Evolutionary conservation across 1,139 yeast species (phyloP).

Genomic region (Candida sanyaensis): DNA sequence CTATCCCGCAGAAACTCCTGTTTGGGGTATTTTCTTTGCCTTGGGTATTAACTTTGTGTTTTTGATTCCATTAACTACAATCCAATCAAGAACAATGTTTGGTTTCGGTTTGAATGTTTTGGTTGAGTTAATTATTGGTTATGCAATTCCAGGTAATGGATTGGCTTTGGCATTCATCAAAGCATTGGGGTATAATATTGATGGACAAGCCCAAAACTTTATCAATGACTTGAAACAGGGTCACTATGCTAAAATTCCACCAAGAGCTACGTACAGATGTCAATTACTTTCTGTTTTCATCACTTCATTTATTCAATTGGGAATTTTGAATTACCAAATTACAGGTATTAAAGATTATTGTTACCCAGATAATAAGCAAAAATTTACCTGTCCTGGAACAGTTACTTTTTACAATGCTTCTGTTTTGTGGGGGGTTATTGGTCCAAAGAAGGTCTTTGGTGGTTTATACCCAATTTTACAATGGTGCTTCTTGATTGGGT

Average conservation of each 20-base stretch:
- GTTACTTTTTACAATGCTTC: constrained; percentile 55
- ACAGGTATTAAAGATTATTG: constrained; percentile 46
- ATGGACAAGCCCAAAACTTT: constrained; percentile 58
- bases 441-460: constrained; percentile 58
- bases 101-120: constrained; percentile 55
- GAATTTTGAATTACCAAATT: constrained; percentile 55
- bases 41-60: constrained; percentile 55
- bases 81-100: constrained; percentile 54
- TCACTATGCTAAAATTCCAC: constrained; percentile 64
- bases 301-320: constrained; percentile 51
- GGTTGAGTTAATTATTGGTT: constrained; percentile 61
- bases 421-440: constrained; percentile 68
- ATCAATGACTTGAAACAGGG: constrained; percentile 57
- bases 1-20: constrained; percentile 52
- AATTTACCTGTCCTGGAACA: constrained; percentile 53
- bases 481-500: constrained; percentile 59
- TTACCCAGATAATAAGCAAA: constrained; percentile 36
- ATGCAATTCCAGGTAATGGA: constrained; percentile 64
- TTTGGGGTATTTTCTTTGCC: constrained; percentile 61
- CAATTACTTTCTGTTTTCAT: constrained; percentile 49
- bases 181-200: constrained; percentile 59
- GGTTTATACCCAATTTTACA: constrained; percentile 49
- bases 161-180: constrained; percentile 58
- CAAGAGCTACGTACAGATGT: constrained; percentile 60
- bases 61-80: constrained; percentile 49